Percentiles rank a stretch among this genome's conserved stretches.
phyloP scores from a whole-genome alignment of 1,139 yeast species.

The Insectozyma bohioensis region DNA sequence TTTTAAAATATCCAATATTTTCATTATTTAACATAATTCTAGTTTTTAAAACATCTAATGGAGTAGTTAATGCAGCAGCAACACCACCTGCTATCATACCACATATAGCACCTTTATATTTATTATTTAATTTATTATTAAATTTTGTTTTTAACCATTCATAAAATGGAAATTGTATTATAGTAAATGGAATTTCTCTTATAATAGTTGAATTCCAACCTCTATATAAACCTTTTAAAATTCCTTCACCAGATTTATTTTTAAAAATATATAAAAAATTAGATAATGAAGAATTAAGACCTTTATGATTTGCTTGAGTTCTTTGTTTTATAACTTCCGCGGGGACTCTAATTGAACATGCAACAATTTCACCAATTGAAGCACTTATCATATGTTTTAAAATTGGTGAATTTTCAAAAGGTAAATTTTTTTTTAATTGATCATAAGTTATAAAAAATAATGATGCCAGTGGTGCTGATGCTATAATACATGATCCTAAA shows the following conservation, averaged over 20 bases:
- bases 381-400: conserved; percentile 84
- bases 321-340: conserved; percentile 95
- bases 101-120: conserved; percentile 82
- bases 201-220: conserved; percentile 92
- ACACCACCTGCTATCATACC: conserved; percentile 94
- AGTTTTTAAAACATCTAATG: conserved; percentile 89
- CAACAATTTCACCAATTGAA: conserved; percentile 86
- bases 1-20: conserved; percentile 43
- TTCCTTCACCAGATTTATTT: conserved; percentile 71
- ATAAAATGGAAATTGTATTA: conserved; percentile 91
- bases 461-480: conserved; percentile 93
- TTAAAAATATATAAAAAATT: conserved; percentile 55
- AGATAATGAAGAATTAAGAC: conserved; percentile 61
- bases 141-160: conserved; percentile 65
- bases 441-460: conserved; percentile 90
- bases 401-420: conserved; percentile 32
- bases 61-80: conserved; percentile 94
- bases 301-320: conserved; percentile 66
- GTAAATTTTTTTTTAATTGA: conserved; percentile 56
- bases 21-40: conserved; percentile 75
- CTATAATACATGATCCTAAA: conserved; percentile 88
- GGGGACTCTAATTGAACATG: conserved; percentile 92
- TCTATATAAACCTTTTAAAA: conserved; percentile 67
- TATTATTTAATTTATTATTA: conserved; percentile 27
- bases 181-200: conserved; percentile 94